Conservation (phyloP, 2,329 filamentous ascomycete species). For the Penicillium hesseltinei region DNA sequence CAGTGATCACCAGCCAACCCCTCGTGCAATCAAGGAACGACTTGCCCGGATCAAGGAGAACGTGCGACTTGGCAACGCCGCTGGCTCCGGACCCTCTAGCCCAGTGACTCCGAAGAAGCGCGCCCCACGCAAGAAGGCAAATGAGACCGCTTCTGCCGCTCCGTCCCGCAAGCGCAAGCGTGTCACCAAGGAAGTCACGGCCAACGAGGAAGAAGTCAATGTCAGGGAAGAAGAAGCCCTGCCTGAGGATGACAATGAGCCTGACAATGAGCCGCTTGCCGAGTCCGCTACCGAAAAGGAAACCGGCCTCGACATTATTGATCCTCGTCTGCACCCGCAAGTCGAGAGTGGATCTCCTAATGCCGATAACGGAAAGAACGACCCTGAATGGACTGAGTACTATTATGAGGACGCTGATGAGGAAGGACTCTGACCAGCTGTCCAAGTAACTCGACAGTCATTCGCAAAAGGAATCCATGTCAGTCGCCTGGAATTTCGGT, state of each 20-base stretch:
- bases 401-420: background rate
- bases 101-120: background rate
- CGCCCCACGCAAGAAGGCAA: background rate
- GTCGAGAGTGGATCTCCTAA: background rate
- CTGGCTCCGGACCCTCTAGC: background rate
- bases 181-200: too few relatives aligned
- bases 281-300: background rate
- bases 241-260: background rate
- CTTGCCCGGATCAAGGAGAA: background rate
- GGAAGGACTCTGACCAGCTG: background rate
- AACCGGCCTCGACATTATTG: fast-evolving
- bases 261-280: background rate
- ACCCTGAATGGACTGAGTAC: background rate
- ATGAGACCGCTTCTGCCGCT: background rate
- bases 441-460: background rate
- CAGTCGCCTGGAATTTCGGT: too few relatives aligned
- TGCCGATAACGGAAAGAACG: background rate
- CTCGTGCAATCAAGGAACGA: background rate
- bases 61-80: background rate
- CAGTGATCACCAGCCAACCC: background rate
- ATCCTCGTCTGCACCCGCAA: background rate
- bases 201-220: background rate
- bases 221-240: background rate
- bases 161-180: constrained; percentile 1
- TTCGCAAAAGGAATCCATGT: background rate